A percentile compares a stretch with the other conserved stretches of the same genome.
phyloP scores from a whole-genome alignment of 257 asterid genomes.

The Penstemon eatonii region DNA sequence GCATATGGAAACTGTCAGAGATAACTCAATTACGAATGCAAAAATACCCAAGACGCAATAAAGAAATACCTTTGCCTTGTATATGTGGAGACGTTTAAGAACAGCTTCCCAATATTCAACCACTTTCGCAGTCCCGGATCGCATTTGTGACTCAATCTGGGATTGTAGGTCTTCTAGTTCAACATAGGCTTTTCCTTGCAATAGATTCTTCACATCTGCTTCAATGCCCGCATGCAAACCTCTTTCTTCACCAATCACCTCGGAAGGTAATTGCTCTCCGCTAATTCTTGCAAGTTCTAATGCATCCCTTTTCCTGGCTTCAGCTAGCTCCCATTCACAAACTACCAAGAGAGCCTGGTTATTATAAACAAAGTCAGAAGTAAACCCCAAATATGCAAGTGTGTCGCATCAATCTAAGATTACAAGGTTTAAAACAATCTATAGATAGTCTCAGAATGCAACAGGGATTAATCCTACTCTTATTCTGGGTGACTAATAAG shows the following conservation, averaged over 20 bases:
- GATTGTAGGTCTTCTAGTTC: conserved; percentile 66
- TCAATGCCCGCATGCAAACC: conserved; percentile 83
- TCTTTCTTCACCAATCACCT: conserved; percentile 81
- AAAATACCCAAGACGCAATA: conserved; percentile 17
- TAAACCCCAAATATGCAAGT: not conserved
- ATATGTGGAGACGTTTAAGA: conserved; percentile 80
- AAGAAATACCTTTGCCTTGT: conserved; percentile 74
- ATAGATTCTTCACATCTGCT: conserved; percentile 67
- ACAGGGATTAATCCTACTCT: conserved; percentile 10
- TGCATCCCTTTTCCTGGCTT: conserved; percentile 79
- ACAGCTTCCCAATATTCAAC: conserved; percentile 96
- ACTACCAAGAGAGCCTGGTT: conserved; percentile 77
- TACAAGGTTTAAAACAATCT: not conserved
- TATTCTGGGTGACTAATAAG: not conserved
- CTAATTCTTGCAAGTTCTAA: conserved; percentile 93
- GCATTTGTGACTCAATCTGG: conserved; percentile 84
- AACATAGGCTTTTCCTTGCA: conserved; percentile 65
- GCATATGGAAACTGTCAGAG: conserved; percentile 26
- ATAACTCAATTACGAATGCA: conserved; percentile 16
- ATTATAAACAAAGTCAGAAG: conserved; percentile 6
- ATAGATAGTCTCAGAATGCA: not conserved
- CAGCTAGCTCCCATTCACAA: conserved; percentile 91
- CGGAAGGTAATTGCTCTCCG: conserved; percentile 78
- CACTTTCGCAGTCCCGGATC: conserved; percentile 86
- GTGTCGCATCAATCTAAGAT: not conserved